phyloP scores from a whole-genome alignment of 164 flowering plant species.

The Annona squamosa region DNA sequence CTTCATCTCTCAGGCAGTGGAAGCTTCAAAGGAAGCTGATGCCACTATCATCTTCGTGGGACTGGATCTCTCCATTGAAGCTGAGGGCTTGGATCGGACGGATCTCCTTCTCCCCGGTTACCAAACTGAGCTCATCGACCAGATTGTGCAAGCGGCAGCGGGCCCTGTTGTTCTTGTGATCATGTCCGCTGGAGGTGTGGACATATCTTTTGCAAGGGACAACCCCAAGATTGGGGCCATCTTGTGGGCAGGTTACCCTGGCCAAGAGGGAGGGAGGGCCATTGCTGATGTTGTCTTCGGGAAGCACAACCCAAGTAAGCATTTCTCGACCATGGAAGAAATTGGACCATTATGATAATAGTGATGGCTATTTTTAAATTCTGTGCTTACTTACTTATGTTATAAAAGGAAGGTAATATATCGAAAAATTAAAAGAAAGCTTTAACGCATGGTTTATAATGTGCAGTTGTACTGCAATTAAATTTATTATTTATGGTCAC shows the following conservation, averaged over 20 bases:
- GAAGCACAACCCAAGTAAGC: slow-evolving; percentile 27
- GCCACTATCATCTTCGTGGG: slow-evolving; percentile 48
- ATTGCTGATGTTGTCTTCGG: slow-evolving; percentile 58
- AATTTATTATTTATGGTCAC: no score
- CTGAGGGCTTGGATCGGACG: slow-evolving; percentile 42
- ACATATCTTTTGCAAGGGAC: slow-evolving; percentile 59
- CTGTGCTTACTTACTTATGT: neutral
- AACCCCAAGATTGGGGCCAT: slow-evolving; percentile 57
- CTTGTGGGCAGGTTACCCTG: slow-evolving; percentile 81
- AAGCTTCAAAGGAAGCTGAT: slow-evolving; percentile 27
- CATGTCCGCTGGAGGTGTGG: slow-evolving; percentile 67
- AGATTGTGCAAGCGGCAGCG: slow-evolving; percentile 53
- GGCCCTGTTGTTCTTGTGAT: slow-evolving; percentile 59
- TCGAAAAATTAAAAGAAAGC: no score
- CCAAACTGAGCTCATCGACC: slow-evolving; percentile 54
- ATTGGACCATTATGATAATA: neutral
- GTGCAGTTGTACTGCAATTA: no score
- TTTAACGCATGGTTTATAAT: no score
- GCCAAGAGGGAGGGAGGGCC: slow-evolving; percentile 70
- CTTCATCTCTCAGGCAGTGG: slow-evolving; percentile 40
- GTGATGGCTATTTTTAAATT: neutral
- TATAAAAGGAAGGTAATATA: no score
- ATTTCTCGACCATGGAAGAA: neutral
- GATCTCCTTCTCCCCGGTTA: slow-evolving; percentile 62
- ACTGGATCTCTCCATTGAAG: slow-evolving; percentile 58